These are phyloP conservation scores for Fusarium sp. DNA, from an alignment of 2,329 filamentous ascomycete genomes.

Conservation along the genomic window DNA sequence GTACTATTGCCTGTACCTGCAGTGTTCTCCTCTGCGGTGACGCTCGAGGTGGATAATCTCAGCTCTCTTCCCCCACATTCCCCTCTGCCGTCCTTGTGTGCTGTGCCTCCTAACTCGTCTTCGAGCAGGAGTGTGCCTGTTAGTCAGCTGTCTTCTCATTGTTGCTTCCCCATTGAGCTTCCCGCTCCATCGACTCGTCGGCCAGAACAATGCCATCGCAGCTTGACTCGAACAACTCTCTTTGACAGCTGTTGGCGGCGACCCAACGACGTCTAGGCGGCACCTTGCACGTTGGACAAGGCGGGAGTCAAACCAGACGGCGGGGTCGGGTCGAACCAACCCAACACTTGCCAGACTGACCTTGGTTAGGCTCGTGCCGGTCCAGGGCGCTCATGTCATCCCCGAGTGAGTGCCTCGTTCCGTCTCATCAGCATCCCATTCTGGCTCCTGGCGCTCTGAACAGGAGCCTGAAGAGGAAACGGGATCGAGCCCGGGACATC, in stretches of 20 bases:
- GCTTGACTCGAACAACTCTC: slow-evolving; percentile 7
- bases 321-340: slow-evolving; percentile 22
- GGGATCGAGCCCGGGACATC: slow-evolving; percentile 8
- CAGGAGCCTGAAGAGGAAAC: slow-evolving; percentile 18
- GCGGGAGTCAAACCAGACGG: slow-evolving; percentile 27
- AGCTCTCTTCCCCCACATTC: slow-evolving; percentile 8
- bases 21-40: not conserved
- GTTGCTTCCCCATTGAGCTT: not conserved
- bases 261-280: slow-evolving; percentile 15
- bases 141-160: not conserved
- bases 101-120: not conserved
- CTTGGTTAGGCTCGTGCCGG: slow-evolving; percentile 35
- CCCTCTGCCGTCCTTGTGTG: not conserved
- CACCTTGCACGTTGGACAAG: slow-evolving; percentile 28
- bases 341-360: slow-evolving; percentile 7
- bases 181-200: not conserved
- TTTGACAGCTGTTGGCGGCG: slow-evolving; percentile 29
- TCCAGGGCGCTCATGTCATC: slow-evolving; percentile 27
- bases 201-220: slow-evolving; percentile 3
- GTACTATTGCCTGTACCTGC: not conserved
- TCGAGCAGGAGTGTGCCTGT: not conserved
- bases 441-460: slow-evolving; percentile 7
- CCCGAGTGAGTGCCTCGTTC: slow-evolving; percentile 15
- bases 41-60: slow-evolving; percentile 1
- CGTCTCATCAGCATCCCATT: slow-evolving; percentile 22